Percentiles rank a stretch among this genome's conserved stretches.
Evolutionary conservation across 495 filamentous ascomycete species (phyloP).

Genomic region (Neurospora sp.): DNA sequence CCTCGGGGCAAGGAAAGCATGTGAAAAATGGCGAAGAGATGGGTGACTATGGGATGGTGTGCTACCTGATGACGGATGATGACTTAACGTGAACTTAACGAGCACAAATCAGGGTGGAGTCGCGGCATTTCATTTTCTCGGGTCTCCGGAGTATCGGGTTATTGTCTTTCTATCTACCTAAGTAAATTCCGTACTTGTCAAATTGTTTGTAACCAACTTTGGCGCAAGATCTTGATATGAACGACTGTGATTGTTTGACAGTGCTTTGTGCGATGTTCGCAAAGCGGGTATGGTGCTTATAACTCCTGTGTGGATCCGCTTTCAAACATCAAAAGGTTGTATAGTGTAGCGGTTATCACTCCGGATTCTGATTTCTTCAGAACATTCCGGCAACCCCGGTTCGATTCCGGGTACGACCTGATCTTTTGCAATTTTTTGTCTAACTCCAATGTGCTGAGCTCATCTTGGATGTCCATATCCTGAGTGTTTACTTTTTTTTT

Average conservation of each 20-base stretch:
- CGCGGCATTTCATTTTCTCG: not conserved
- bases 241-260: not conserved
- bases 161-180: not conserved
- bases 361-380: not conserved
- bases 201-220: not conserved
- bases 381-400: conserved; percentile 21
- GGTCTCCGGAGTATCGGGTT: not conserved
- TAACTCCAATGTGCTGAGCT: not conserved
- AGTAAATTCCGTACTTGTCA: not conserved
- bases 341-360: not conserved
- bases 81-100: not conserved
- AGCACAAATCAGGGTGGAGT: not conserved
- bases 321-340: not conserved
- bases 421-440: not conserved
- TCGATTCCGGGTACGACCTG: conserved; percentile 27
- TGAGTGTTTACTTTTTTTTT: not conserved
- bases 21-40: not conserved
- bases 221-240: not conserved
- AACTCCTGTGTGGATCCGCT: not conserved
- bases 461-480: not conserved
- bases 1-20: not conserved
- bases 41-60: not conserved
- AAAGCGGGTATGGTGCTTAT: not conserved
- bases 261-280: not conserved
- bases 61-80: not conserved